Base-by-base conservation (phyloP, 208 protist genomes). In the Blechomonas ayalai region DNA sequence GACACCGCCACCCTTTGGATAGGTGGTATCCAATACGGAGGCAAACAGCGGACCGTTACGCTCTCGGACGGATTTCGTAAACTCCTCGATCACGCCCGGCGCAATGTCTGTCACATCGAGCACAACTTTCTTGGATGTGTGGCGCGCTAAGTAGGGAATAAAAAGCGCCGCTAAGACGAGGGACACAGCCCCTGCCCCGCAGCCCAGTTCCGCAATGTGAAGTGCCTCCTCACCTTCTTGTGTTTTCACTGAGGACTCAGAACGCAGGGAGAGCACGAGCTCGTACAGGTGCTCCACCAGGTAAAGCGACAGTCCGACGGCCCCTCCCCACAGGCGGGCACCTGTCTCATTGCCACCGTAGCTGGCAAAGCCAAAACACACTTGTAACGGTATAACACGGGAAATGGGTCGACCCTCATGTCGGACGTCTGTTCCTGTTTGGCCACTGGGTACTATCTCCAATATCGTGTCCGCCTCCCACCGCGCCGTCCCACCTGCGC, bases 361-460 rank as follows among this genome's bases (percentile, higher is more conserved):
- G 57, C 78, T 69, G 0, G 68, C 68, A 37, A 82, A 78, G n/a
- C 73, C 73, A 54, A 82, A 70, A 35, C 44, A 53, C 41, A 70
- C 58, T 5, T 38, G 36, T 8, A 75, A 29, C 35, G 18, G 22
- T n/a, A n/a, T n/a, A n/a, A n/a, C n/a, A n/a, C n/a, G n/a, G n/a
- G n/a, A n/a, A n/a, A n/a, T n/a, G n/a, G n/a, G n/a, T n/a, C n/a
- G n/a, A n/a, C n/a, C n/a, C n/a, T n/a, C n/a, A n/a, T n/a, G n/a
- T n/a, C n/a, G n/a, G n/a, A n/a, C n/a, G n/a, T n/a, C n/a, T n/a
- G 8, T 44, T 44, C 8, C 23, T 52, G 16, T 13, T 52, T 39
- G 31, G 12, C 10, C n/a, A 8, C 15, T n/a, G n/a, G n/a, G n/a
- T n/a, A n/a, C n/a, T 1, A 76, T 35, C 10, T 55, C 52, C 1